Conservation (phyloP, 192 early-diverging fungal species). For the Podila verticillata region DNA sequence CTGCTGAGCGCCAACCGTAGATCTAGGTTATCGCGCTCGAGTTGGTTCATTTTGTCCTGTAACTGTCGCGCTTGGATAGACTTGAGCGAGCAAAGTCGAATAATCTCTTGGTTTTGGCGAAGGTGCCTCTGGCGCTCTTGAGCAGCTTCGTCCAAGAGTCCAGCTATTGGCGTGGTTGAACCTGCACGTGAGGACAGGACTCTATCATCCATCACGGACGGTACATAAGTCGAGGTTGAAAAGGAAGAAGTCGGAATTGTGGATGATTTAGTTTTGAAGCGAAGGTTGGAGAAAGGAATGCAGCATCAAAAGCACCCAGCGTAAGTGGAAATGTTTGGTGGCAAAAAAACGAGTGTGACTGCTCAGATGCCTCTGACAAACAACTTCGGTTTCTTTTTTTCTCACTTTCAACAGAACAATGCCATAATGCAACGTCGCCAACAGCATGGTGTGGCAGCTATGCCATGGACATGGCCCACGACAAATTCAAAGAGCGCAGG, state of each 20-base stretch:
- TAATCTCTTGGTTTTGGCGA: constrained; percentile 33
- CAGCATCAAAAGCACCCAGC: background rate
- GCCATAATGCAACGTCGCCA: constrained; percentile 4
- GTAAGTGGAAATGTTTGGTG: background rate
- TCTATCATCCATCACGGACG: too few relatives aligned
- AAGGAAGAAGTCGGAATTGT: too few relatives aligned
- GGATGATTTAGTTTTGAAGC: too few relatives aligned
- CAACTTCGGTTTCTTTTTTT: background rate
- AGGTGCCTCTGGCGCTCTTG: background rate
- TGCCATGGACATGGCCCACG: background rate
- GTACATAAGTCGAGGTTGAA: too few relatives aligned
- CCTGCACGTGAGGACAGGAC: too few relatives aligned
- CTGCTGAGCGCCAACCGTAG: background rate
- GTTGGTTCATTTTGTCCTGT: constrained; percentile 14
- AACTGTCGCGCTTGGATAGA: constrained; percentile 23
- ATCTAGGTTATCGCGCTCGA: constrained; percentile 22
- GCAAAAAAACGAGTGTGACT: background rate
- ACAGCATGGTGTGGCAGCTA: constrained; percentile 3
- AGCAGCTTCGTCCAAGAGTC: background rate
- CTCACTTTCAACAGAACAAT: background rate
- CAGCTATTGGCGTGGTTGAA: too few relatives aligned
- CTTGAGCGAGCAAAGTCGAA: constrained; percentile 25
- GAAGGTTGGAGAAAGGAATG: background rate
- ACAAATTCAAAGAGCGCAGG: background rate
- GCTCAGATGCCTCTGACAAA: background rate